Evolutionary conservation across 192 early-diverging fungal genomes (phyloP), one percentile per base, ranked within the genome.

Genomic region (Rhizoclosmatium globosum): DNA sequence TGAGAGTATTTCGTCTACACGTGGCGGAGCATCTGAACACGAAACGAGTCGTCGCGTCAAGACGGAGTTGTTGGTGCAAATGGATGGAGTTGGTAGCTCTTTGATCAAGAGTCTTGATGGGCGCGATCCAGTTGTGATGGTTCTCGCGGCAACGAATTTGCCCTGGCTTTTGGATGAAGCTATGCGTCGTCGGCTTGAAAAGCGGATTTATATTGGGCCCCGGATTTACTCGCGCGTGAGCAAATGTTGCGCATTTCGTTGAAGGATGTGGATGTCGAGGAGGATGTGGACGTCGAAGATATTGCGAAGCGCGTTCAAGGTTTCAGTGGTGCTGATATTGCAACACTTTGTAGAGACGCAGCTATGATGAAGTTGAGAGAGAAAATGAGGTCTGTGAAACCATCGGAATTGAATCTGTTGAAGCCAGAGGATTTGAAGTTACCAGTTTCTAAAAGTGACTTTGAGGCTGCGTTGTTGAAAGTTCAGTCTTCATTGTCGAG

Each of bases 131-230:
- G 82, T 77, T 62, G 83, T 89, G 21, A 85, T 89, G 47, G 62
- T 89, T 17, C 68, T 89, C 3, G 87, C 86, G 1, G 87, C 87
- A 38, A 78, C 84, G 2, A 89, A 89, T 67, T 44, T 89, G 43
- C 87, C 87, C 23, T 89, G 87, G 87, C 84, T 87, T 67, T 79
- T 89, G 44, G 87, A 89, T 68, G 75, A 71, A 21, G 87, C 87
- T 21, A 87, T 89, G 84, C 73, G 85, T 15, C 72, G 87, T 64
- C 77, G 87, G 57, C 64, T 86, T 42, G 88, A 86, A 66, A 88
- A 88, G 78, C 74, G 87, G 58, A 82, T 85, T 67, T 58, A 58
- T 21, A 58, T 58, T 58, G 56, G 56, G 21, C 56, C 56, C 56
- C 46, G 79, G 56, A 58, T 2, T 21, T 58, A 1, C 21, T 58